phyloP scores from a whole-genome alignment of 169 alveolate species.

The Eimeria falciformis region DNA sequence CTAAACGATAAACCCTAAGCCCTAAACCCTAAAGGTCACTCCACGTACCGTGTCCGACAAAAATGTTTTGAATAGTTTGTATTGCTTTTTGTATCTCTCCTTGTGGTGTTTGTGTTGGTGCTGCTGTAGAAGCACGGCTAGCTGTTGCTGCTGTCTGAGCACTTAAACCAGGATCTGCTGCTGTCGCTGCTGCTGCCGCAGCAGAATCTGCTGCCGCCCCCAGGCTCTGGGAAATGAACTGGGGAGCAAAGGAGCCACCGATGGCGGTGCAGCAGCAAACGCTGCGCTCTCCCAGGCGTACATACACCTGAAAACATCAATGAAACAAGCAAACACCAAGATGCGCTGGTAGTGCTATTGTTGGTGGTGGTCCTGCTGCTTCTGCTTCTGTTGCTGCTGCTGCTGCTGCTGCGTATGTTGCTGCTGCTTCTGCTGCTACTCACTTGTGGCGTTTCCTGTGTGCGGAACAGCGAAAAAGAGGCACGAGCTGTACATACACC shows the following conservation, averaged over 20 bases:
- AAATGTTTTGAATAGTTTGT: neutral
- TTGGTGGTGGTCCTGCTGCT: neutral
- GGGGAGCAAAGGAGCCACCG: conserved; percentile 40
- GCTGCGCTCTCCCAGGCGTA: conserved; percentile 26
- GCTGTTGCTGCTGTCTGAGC: neutral
- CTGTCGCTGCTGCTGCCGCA: neutral
- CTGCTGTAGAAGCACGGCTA: neutral
- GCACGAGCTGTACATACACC: neutral
- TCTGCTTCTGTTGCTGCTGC: conserved; percentile 11
- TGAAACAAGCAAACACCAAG: neutral
- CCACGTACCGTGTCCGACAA: neutral
- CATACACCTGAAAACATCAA: conserved; percentile 23
- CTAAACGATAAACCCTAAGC: neutral
- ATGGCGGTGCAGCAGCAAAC: neutral
- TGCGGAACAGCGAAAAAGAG: conserved; percentile 14
- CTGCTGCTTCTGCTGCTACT: neutral
- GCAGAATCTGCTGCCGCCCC: conserved; percentile 26
- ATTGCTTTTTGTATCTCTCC: neutral
- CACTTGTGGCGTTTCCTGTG: conserved; percentile 18
- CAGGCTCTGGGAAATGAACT: neutral
- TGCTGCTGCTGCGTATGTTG: neutral
- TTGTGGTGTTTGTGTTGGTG: neutral
- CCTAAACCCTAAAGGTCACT: neutral
- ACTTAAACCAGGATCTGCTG: neutral
- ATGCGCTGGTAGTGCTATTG: neutral